Evolutionary conservation across 192 early-diverging fungal genomes (phyloP).

Genomic region (Coemansia sp.): DNA sequence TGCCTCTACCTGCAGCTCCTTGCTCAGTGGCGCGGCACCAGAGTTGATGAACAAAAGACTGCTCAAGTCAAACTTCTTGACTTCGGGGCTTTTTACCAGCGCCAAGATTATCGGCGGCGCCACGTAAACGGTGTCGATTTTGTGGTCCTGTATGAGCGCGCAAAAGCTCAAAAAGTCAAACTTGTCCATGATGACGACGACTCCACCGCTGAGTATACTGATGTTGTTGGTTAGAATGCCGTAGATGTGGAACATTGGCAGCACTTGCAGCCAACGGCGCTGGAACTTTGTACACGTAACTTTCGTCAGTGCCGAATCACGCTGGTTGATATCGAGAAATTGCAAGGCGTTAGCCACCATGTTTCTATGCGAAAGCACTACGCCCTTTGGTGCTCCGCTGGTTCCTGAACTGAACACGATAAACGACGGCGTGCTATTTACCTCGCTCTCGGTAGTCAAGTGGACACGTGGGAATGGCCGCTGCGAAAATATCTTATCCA

Average conservation of each 20-base stretch:
- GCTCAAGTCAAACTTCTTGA: slow-evolving; percentile 74
- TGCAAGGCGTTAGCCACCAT: slow-evolving; percentile 78
- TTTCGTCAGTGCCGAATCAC: slow-evolving; percentile 21
- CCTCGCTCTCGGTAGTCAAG: slow-evolving; percentile 24
- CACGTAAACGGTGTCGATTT: slow-evolving; percentile 66
- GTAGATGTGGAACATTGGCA: slow-evolving; percentile 81
- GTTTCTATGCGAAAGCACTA: slow-evolving; percentile 80
- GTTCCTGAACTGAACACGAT: slow-evolving; percentile 58
- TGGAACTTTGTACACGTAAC: slow-evolving; percentile 23
- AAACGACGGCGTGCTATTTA: slow-evolving; percentile 37
- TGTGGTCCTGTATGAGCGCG: slow-evolving; percentile 70
- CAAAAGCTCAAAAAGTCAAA: slow-evolving; percentile 73
- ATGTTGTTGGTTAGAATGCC: slow-evolving; percentile 62
- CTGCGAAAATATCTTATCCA: slow-evolving; percentile 18
- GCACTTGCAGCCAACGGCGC: slow-evolving; percentile 46
- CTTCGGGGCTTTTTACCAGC: slow-evolving; percentile 76
- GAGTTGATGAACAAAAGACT: slow-evolving; percentile 66
- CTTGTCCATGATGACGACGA: slow-evolving; percentile 76
- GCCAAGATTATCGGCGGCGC: slow-evolving; percentile 72
- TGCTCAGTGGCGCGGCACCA: slow-evolving; percentile 82
- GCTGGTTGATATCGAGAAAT: slow-evolving; percentile 52
- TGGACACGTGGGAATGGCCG: slow-evolving; percentile 42
- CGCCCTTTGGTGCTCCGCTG: slow-evolving; percentile 79
- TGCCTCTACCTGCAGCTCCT: slow-evolving; percentile 66
- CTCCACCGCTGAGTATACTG: slow-evolving; percentile 53